A percentile compares a stretch with the other conserved stretches of the same genome.
Conservation (phyloP, 805 yeast genomes). For the Lachancea waltii region DNA sequence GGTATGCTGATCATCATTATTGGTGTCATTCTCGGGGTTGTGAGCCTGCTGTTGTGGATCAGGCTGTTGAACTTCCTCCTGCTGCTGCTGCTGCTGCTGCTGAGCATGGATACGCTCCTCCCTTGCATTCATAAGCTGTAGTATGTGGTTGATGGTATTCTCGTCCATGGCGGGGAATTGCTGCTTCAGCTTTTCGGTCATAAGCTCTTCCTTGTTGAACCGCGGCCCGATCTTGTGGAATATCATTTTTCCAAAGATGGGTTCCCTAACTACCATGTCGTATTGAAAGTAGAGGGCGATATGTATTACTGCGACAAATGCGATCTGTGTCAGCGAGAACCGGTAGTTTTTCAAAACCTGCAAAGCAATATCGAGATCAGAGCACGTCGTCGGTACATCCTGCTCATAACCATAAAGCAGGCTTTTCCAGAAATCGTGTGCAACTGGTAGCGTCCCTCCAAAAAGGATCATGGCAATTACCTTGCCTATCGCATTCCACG, state of each 20-base stretch:
- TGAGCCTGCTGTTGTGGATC: background rate
- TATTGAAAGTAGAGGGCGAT: constrained; percentile 50
- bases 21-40: background rate
- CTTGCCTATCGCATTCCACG: constrained; percentile 50
- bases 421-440: constrained; percentile 23
- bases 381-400: constrained; percentile 9
- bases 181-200: constrained; percentile 24
- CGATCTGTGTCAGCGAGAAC: constrained; percentile 32
- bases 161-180: constrained; percentile 32
- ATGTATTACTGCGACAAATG: constrained; percentile 37
- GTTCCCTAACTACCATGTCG: constrained; percentile 67
- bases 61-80: constrained; percentile 4
- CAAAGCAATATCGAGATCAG: constrained; percentile 7
- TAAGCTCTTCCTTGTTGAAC: constrained; percentile 24
- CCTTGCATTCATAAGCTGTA: constrained; percentile 25
- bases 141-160: constrained; percentile 26
- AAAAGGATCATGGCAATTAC: constrained; percentile 45
- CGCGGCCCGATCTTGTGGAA: constrained; percentile 51
- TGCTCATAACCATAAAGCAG: constrained; percentile 23
- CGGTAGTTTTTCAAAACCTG: constrained; percentile 21
- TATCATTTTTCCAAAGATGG: constrained; percentile 56
- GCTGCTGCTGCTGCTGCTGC: no score
- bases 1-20: background rate
- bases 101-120: constrained; percentile 14
- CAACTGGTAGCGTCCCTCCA: constrained; percentile 46